These are phyloP conservation scores for Paratinospora sagittata DNA, from an alignment of 164 flowering plant genomes.

Conservation along the genomic window DNA sequence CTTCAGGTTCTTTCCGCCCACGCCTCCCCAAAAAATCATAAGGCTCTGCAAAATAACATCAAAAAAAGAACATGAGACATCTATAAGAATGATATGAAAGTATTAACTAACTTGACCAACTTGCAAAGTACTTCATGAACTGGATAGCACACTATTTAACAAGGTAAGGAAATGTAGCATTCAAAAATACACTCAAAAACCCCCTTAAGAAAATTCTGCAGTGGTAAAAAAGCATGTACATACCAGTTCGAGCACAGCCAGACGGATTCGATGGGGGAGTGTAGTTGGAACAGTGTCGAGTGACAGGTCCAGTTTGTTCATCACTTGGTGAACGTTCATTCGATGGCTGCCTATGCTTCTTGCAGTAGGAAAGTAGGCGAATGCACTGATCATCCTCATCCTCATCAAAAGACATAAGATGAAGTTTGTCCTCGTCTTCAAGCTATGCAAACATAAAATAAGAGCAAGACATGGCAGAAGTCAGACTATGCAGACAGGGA, in stretches of 20 bases:
- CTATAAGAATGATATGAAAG: neutral
- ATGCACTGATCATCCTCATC: slow-evolving; percentile 87
- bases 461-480: neutral
- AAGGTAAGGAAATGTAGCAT: neutral
- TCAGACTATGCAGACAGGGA: neutral
- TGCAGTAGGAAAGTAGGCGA: slow-evolving; percentile 89
- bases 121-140: neutral
- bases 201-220: neutral
- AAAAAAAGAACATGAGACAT: slow-evolving; percentile 8
- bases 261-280: slow-evolving; percentile 70
- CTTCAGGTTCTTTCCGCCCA: slow-evolving; percentile 91
- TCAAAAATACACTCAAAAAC: neutral
- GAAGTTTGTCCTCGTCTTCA: slow-evolving; percentile 79
- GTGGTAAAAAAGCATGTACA: too few species aligned
- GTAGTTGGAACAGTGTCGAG: slow-evolving; percentile 42
- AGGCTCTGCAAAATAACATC: slow-evolving; percentile 55
- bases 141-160: neutral
- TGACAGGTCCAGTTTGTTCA: slow-evolving; percentile 31
- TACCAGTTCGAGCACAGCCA: slow-evolving; percentile 97
- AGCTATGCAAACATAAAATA: slow-evolving; percentile 39
- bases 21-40: slow-evolving; percentile 71
- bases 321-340: slow-evolving; percentile 47
- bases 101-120: neutral
- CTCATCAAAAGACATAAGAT: slow-evolving; percentile 66
- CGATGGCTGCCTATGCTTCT: slow-evolving; percentile 78